Base-by-base conservation (phyloP, 2,329 filamentous ascomycete species). In the Rhynchosporium graminicola region DNA sequence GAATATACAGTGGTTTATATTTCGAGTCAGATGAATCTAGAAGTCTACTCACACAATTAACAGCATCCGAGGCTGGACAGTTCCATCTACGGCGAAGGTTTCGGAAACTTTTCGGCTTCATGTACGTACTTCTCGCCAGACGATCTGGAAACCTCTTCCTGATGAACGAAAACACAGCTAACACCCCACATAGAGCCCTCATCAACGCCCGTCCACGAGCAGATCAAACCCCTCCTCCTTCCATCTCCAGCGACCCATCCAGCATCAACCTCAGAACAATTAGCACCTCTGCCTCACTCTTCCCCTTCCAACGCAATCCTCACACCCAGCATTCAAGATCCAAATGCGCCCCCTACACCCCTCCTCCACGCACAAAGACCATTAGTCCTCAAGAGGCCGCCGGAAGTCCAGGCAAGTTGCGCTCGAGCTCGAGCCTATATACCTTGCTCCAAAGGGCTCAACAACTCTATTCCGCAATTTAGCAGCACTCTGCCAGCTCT, bases 381-480 rank as follows among this genome's bases (percentile, higher is more conserved):
- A 31, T 28, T 36, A 5, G 9, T 36, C 33, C 33, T 36, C 33
- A 10, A 36, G 9, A 36, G 33, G 9, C 9, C 6, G 6, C 5
- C 33, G 33, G 6, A 36, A 36, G 33, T 36, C 33, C 33, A 36
- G 33, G 9, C 33, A 36, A 6, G 9, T 36, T 36, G 5, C 33
- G 6, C 33, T 10, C 33, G 33, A 47, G 43, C 33, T 43, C 29
- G 26, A 46, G 31, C 48, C 55, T 4, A 28, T 59, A 9, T 59
- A 58, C 29, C 60, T 62, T 1, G 20, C 47, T 12, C 36, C 55
- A 10, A 62, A 62, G 31, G 60, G 60, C n/a, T 57, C 54, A 26
- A 58, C 47, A 0, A 58, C 54, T 10, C 3, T 40, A 5, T 28
- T 45, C 1, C 46, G 26, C 6, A 54, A 29, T 13, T 26, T 59